Base-by-base conservation (phyloP, 371 early-diverging fungal genomes). In the Mortierella sp. region DNA sequence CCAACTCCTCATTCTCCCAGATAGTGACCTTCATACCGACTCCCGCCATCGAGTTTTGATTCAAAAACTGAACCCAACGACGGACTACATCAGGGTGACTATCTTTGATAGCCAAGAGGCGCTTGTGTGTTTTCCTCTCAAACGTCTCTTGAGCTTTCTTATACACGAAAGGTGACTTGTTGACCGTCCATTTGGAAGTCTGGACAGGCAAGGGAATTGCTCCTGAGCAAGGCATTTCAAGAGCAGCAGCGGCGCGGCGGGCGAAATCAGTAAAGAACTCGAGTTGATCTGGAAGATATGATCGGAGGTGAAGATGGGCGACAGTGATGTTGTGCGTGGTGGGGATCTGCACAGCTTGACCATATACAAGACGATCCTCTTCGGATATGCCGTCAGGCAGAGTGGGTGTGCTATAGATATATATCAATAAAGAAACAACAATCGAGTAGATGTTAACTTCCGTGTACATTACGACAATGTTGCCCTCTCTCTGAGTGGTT, bases 111-210 rank as follows among this genome's bases (percentile, higher is more conserved):
- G 94, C 94, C 68, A 98, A 77, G 34, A 93, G 77, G 37, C 98
- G 90, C 83, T 93, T 91, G 81, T 95, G 93, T 65, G 95, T 95
- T 85, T 93, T 92, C 66, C 96, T 89, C 83, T 97, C 97, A 88
- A 98, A 97, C 40, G 95, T 92, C 84, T 97, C 97, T 86, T 97
- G 96, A n/a, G 95, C 89, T 85, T 97, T 96, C 83, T 96, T 97
- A 86, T 97, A 94, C 19, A 96, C 92, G 84, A 97, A 97, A n/a
- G 97, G 98, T 19, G 96, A 96, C 69, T 92, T 92, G 59, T 94
- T 91, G 55, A 97, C 95, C 17, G 95, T 93, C 97, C 97, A 98
- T 70, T 90, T 91, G 56, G 93, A 89, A 13, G 90, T 90, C 65
- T 91, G 87, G n/a, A 92, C 93, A 0, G 93, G 96, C 45, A 96